Percentiles rank a stretch among this genome's conserved stretches.
phyloP scores from a whole-genome alignment of 805 yeast species.

The Isabelozyma rhagii region DNA sequence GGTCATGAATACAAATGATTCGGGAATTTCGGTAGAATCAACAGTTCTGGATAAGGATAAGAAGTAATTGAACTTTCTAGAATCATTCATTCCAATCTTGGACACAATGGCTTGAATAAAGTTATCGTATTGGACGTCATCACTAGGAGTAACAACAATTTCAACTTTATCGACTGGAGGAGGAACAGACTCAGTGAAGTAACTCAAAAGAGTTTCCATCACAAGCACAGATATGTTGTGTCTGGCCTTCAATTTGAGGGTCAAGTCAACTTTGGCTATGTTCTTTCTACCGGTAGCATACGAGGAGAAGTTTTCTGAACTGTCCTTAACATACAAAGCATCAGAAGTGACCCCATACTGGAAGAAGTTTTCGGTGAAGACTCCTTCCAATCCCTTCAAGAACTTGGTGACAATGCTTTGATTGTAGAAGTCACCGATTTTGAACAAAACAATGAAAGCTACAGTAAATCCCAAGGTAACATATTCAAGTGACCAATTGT shows the following conservation, averaged over 20 bases:
- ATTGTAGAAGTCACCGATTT: constrained; percentile 61
- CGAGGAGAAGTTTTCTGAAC: constrained; percentile 57
- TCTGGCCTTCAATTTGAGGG: constrained; percentile 69
- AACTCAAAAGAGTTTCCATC: constrained; percentile 59
- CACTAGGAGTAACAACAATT: constrained; percentile 56
- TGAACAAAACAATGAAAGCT: constrained; percentile 48
- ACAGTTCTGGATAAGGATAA: constrained; percentile 80
- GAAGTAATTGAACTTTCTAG: constrained; percentile 75
- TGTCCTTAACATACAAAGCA: constrained; percentile 55
- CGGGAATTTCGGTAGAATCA: constrained; percentile 68
- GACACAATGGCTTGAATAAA: constrained; percentile 83
- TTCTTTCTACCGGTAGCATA: constrained; percentile 90
- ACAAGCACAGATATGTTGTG: constrained; percentile 70
- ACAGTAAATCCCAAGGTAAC: constrained; percentile 51
- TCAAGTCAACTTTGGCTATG: constrained; percentile 59
- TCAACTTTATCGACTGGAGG: constrained; percentile 61
- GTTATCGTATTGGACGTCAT: constrained; percentile 53
- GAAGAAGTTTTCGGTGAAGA: constrained; percentile 64
- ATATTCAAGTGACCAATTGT: constrained; percentile 78
- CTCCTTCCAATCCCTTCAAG: constrained; percentile 48
- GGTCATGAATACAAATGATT: constrained; percentile 79
- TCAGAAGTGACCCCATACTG: constrained; percentile 64
- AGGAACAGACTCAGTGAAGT: constrained; percentile 50
- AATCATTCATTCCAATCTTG: constrained; percentile 74
- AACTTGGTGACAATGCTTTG: constrained; percentile 50